Evolutionary conservation across 2,329 filamentous ascomycete genomes (phyloP).

Genomic region (Westerdykella aurantiaca): DNA sequence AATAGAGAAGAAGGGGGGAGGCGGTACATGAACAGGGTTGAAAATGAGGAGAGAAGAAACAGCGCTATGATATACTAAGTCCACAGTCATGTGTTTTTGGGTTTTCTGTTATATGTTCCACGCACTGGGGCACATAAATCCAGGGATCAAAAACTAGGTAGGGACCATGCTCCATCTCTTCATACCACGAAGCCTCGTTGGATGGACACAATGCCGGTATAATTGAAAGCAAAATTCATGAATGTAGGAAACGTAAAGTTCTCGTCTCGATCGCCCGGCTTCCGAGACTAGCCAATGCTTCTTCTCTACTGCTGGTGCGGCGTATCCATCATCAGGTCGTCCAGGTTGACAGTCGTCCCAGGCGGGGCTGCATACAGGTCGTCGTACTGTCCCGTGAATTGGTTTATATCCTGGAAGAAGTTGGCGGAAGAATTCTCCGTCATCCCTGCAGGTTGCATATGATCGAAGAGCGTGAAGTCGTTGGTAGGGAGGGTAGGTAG

Average conservation of each 20-base stretch:
- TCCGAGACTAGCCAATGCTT: neutral
- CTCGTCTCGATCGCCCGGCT: constrained; percentile 14
- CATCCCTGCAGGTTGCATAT: constrained; percentile 19
- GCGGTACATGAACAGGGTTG: constrained; percentile 4
- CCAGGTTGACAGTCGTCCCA: constrained; percentile 20
- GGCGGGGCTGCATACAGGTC: constrained; percentile 18
- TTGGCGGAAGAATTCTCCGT: constrained; percentile 21
- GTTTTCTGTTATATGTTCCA: constrained; percentile 26
- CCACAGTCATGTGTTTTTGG: constrained; percentile 31
- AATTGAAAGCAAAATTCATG: constrained; percentile 6
- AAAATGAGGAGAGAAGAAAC: constrained; percentile 12
- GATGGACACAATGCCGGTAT: constrained; percentile 6
- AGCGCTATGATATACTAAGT: constrained; percentile 18
- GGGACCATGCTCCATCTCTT: constrained; percentile 13
- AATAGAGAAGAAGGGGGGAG: constrained; percentile 19
- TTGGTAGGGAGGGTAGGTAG: constrained; percentile 22
- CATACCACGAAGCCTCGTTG: constrained; percentile 12
- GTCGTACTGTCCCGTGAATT: constrained; percentile 39
- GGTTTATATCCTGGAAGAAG: constrained; percentile 37
- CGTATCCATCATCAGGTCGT: constrained; percentile 24
- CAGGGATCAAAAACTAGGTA: constrained; percentile 9
- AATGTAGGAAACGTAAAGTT: constrained; percentile 11
- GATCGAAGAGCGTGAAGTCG: constrained; percentile 60
- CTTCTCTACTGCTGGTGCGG: constrained; percentile 17
- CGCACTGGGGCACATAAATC: constrained; percentile 15